These are phyloP conservation scores for Aspergillus puulaauensis DNA, from an alignment of 2,329 filamentous ascomycete species.

Conservation along the genomic window DNA sequence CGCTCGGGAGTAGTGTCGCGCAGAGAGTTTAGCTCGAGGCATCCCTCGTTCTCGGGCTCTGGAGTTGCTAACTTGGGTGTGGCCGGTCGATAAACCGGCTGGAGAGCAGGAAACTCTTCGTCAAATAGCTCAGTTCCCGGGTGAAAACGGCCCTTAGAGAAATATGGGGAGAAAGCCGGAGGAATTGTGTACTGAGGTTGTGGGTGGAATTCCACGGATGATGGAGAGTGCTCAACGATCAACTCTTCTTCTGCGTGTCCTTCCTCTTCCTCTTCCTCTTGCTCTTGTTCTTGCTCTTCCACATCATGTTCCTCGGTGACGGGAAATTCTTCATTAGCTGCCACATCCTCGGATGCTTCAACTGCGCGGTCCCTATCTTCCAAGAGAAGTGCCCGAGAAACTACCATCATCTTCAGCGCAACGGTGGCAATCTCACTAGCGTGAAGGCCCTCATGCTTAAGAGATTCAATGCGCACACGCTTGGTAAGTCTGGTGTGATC, in stretches of 20 bases:
- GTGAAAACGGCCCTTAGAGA: slow-evolving; percentile 15
- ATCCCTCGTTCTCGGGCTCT: neutral
- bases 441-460: slow-evolving; percentile 25
- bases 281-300: neutral
- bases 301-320: neutral
- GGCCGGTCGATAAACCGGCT: neutral
- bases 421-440: slow-evolving; percentile 28
- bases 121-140: slow-evolving; percentile 17
- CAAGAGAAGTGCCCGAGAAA: slow-evolving; percentile 30
- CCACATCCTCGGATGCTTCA: slow-evolving; percentile 1
- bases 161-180: neutral
- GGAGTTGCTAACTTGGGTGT: no score
- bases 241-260: neutral
- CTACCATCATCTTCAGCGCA: slow-evolving; percentile 28
- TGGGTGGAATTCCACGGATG: neutral
- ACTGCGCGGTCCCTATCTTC: slow-evolving; percentile 24
- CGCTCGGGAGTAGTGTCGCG: neutral
- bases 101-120: slow-evolving; percentile 22
- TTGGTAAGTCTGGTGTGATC: slow-evolving; percentile 29
- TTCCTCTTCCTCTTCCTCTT: neutral
- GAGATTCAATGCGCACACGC: slow-evolving; percentile 28
- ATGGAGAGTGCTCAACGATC: neutral
- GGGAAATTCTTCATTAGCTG: neutral
- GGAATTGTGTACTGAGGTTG: neutral
- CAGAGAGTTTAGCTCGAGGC: neutral